Evolutionary conservation across 2,329 filamentous ascomycete genomes (phyloP).

Genomic region (Diplodia intermedia): DNA sequence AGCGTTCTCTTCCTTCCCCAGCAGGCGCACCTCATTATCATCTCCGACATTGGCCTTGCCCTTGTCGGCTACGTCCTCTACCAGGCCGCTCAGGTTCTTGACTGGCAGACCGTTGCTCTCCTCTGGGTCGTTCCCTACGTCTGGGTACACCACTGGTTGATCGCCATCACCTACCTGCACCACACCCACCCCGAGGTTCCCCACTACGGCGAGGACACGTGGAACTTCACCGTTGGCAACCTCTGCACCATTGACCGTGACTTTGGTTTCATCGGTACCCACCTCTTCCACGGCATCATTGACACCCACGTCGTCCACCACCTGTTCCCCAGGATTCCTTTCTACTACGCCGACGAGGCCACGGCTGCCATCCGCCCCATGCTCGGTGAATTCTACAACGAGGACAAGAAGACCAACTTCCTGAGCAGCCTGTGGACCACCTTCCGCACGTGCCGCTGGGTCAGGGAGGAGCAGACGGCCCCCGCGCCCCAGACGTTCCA

Average conservation of each 20-base stretch:
- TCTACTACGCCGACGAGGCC: constrained; percentile 67
- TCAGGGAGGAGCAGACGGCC: constrained; percentile 24
- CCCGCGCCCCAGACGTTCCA: neutral
- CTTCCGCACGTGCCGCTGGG: constrained; percentile 29
- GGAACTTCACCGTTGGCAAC: constrained; percentile 69
- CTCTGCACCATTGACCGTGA: constrained; percentile 69
- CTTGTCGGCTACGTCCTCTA: constrained; percentile 59
- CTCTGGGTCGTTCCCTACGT: constrained; percentile 70
- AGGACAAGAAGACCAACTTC: constrained; percentile 42
- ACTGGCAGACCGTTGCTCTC: constrained; percentile 59
- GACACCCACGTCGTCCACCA: constrained; percentile 71
- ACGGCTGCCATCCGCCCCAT: constrained; percentile 63
- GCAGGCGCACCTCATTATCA: constrained; percentile 63
- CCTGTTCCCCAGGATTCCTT: constrained; percentile 65
- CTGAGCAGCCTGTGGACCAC: constrained; percentile 29
- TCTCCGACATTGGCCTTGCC: constrained; percentile 67
- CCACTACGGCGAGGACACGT: constrained; percentile 65
- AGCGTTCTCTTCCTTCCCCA: constrained; percentile 66
- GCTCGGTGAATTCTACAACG: constrained; percentile 63
- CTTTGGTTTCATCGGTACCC: constrained; percentile 68
- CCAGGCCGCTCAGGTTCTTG: constrained; percentile 58
- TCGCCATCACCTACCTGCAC: constrained; percentile 78
- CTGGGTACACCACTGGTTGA: constrained; percentile 76
- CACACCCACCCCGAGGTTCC: constrained; percentile 67
- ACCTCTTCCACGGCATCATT: constrained; percentile 71